phyloP scores from a whole-genome alignment of 805 yeast species.

The Ogataea neopini region DNA sequence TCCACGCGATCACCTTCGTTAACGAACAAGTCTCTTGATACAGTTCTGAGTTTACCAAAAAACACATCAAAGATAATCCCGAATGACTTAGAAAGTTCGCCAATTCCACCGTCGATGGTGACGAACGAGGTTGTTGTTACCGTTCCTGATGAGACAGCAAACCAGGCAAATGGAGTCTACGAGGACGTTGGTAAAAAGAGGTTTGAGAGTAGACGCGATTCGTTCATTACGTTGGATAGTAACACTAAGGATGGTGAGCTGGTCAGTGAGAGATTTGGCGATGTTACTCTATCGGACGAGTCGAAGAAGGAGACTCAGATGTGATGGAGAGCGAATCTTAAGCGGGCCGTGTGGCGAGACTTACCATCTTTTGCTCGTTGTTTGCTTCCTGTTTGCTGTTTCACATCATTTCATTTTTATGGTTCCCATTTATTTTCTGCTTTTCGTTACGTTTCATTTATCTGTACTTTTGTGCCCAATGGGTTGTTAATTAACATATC shows the following conservation, averaged over 20 bases:
- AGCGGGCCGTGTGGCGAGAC: too few species aligned
- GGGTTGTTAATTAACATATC: not conserved
- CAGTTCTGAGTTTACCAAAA: slow-evolving; percentile 25
- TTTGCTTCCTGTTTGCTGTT: not conserved
- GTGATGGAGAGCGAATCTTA: slow-evolving; percentile 5
- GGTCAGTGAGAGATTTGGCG: slow-evolving; percentile 26
- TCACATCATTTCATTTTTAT: too few species aligned
- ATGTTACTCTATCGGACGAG: slow-evolving; percentile 24
- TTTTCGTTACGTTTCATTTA: not conserved
- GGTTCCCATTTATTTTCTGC: too few species aligned
- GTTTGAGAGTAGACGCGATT: slow-evolving; percentile 13
- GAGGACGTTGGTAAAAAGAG: slow-evolving; percentile 3
- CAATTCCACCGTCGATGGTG: slow-evolving; percentile 6
- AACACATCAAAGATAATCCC: slow-evolving; percentile 5
- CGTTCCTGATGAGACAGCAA: slow-evolving; percentile 1
- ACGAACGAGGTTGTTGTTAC: not conserved
- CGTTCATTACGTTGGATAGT: slow-evolving; percentile 20
- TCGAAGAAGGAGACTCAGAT: slow-evolving; percentile 28
- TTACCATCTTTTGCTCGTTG: not conserved
- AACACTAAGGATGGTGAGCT: slow-evolving; percentile 20
- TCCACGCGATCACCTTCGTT: slow-evolving; percentile 18
- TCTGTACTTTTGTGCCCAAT: not conserved
- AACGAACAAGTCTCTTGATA: slow-evolving; percentile 26
- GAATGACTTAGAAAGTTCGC: not conserved
- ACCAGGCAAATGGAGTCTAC: not conserved